Evolutionary conservation across 2,329 filamentous ascomycete genomes (phyloP), one percentile per base, ranked within the genome.

Genomic region (Stemphylium vesicarium): DNA sequence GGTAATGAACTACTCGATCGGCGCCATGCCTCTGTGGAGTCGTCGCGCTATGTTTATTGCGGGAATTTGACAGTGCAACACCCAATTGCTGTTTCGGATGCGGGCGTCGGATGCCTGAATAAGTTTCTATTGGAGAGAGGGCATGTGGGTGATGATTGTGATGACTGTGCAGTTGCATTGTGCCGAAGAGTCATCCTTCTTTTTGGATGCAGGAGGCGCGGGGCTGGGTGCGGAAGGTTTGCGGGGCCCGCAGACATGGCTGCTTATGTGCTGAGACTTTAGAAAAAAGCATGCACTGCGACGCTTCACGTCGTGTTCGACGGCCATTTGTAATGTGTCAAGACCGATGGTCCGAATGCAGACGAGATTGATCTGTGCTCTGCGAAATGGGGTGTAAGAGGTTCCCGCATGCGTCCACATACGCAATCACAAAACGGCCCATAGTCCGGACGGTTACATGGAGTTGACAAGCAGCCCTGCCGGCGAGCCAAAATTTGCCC

Each of bases 1-100:
- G 46, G 45, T 45, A 42, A 40, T 47, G 50, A 53, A 53, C 50
- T 53, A 42, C 39, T 42, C 22, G 55, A 57, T 42, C 48, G 42
- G 46, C 50, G 37, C 41, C 41, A 42, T 31, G 45, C 26, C 38
- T 29, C 37, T 29, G 26, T 2, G 26, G 26, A 29, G 8, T 41
- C 16, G 29, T 41, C 26, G 29, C 47, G 47, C 47, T 37, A 47
- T 29, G 6, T 15, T 33, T 53, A 42, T 35, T 29, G 38, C 6
- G n/a, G 22, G 33, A 35, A 26, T 36, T 24, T 26, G 13, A 32
- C 42, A 20, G 22, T 46, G 15, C 24, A 38, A 47, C 18, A 15
- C 18, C 29, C 13, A 32, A 50, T 10, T 26, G 18, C 18, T 35
- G 46, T 41, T 50, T 39, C 38, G 18, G 38, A 37, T 38, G 45